A percentile compares a stretch with the other conserved stretches of the same genome.
Evolutionary conservation across 2,329 filamentous ascomycete genomes (phyloP).

Genomic region (Cadophora luteo-olivacea): DNA sequence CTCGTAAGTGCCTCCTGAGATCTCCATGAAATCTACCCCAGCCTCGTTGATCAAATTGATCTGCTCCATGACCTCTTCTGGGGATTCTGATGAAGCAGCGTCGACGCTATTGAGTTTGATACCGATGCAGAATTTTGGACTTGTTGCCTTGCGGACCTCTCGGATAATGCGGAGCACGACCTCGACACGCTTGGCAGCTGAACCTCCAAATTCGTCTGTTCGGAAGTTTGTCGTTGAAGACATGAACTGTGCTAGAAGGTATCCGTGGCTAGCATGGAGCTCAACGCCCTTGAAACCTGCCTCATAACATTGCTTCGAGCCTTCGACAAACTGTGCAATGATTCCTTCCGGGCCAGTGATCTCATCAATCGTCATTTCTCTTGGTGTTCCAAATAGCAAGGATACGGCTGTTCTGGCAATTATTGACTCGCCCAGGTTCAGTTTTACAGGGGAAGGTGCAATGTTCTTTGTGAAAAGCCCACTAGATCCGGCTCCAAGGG

Average conservation of each 20-base stretch:
- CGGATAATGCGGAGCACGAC: slow-evolving; percentile 71
- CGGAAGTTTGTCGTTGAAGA: slow-evolving; percentile 71
- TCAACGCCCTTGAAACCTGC: slow-evolving; percentile 60
- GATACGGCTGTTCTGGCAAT: slow-evolving; percentile 41
- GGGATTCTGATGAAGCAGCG: slow-evolving; percentile 47
- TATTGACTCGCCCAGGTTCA: slow-evolving; percentile 50
- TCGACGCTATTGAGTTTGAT: slow-evolving; percentile 65
- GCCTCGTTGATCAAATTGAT: slow-evolving; percentile 53
- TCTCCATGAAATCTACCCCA: slow-evolving; percentile 70
- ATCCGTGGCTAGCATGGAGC: slow-evolving; percentile 69
- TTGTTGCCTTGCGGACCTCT: slow-evolving; percentile 53
- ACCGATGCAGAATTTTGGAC: slow-evolving; percentile 53
- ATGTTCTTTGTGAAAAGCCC: slow-evolving; percentile 49
- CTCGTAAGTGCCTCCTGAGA: slow-evolving; percentile 68
- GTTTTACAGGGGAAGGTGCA: slow-evolving; percentile 51
- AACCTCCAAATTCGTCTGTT: slow-evolving; percentile 71
- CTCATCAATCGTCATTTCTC: slow-evolving; percentile 60
- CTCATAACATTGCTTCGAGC: slow-evolving; percentile 56
- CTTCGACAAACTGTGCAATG: slow-evolving; percentile 58
- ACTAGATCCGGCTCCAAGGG: slow-evolving; percentile 47
- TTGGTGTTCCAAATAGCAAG: slow-evolving; percentile 59
- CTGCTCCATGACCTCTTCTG: slow-evolving; percentile 64
- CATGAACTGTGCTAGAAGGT: slow-evolving; percentile 74
- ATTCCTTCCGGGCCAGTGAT: slow-evolving; percentile 53
- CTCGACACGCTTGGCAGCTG: slow-evolving; percentile 72